Conservation (phyloP, 148 eudicot species). For the Rhododendron mucronatum region DNA sequence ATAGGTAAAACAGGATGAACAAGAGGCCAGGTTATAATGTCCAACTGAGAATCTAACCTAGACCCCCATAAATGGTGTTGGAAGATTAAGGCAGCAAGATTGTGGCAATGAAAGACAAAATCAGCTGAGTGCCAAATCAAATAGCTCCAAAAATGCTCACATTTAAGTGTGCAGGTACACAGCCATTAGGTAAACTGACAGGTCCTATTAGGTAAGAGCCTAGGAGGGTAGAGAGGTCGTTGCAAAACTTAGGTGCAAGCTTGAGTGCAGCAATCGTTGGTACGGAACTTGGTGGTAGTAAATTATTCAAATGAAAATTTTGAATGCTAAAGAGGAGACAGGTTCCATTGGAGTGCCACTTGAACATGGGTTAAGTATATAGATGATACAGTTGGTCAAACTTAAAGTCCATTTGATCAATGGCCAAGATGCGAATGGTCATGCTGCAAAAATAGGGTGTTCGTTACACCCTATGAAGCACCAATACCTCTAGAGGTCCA, state of each 20-base stretch:
- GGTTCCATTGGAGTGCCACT: neutral
- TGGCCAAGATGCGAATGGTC: neutral
- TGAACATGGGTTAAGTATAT: neutral
- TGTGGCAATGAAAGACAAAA: neutral
- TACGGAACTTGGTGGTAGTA: neutral
- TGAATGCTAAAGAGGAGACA: neutral
- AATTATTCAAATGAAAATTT: neutral
- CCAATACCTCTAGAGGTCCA: too few species aligned
- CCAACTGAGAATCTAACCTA: neutral
- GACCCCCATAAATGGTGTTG: neutral
- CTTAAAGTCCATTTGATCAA: neutral
- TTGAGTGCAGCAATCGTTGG: neutral
- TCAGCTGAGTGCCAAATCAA: neutral
- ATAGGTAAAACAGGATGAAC: neutral
- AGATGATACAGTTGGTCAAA: neutral
- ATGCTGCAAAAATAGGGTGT: neutral
- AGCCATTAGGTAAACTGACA: neutral
- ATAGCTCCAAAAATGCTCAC: neutral
- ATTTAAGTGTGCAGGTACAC: neutral
- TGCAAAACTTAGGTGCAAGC: neutral
- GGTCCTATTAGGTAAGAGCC: neutral
- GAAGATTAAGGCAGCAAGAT: too few species aligned
- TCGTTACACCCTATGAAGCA: too few species aligned
- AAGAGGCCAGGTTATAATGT: neutral
- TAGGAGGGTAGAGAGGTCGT: neutral